Base-by-base conservation (phyloP, 2,329 filamentous ascomycete species). In the Curvularia eragrostidis region DNA sequence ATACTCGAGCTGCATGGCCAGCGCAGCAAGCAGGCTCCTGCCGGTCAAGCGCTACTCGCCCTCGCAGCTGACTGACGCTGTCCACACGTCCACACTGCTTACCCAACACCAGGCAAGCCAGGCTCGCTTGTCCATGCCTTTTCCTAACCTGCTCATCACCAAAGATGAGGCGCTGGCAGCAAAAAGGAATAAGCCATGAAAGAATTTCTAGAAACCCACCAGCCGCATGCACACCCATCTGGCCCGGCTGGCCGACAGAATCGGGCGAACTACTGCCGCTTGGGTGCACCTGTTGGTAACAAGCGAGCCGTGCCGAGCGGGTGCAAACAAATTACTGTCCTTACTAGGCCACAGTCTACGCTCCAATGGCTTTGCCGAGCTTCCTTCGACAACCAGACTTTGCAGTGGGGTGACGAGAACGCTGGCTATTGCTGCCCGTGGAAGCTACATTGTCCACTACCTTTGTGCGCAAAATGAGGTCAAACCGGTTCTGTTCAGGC, bases 1-100 rank as follows among this genome's bases (percentile, higher is more conserved):
- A 52, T 52, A 5, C 15, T 46, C 8, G 23, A 46, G 50, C 49
- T 52, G 47, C 41, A 36, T 38, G 30, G 50, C 50, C 50, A 52
- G 41, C 50, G 42, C 50, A 52, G 41, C 50, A 52, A 36, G 30
- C 49, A 52, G 24, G 23, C 21, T 38, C 30, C n/a, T 38, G 12
- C 30, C 21, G 15, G 23, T 32, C 30, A 28, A 52, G 41, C 50
- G 21, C 19, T 38, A 46, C 32, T 52, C 36, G 30, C 39, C 30
- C 39, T 52, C 30, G 13, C n/a, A 36, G 41, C 32, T 44, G 15
- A 13, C 32, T 44, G 15, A 13, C 19, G 24, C 28, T 12, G 19
- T 6, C 18, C 34, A n/a, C 34, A 18, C 34, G 18, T 36, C 34
- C 34, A 36, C 24, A 18, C 7, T 43, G 39, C 49, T 44, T 52